Evolutionary conservation across 1,139 yeast species (phyloP).

Genomic region (Hansenula sp.): DNA sequence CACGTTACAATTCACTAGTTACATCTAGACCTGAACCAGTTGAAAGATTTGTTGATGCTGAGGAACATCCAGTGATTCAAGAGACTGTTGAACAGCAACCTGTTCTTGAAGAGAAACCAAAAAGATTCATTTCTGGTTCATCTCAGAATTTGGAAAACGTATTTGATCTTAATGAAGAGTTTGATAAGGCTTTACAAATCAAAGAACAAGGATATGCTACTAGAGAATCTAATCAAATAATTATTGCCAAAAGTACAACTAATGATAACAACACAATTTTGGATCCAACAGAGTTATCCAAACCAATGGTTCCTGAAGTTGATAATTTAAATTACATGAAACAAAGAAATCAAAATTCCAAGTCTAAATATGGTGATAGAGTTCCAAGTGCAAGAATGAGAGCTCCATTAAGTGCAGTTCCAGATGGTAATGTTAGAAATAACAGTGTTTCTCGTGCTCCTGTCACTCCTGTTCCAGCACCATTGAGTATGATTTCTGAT

Average conservation of each 20-base stretch:
- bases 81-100: background rate
- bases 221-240: slow-evolving; percentile 26
- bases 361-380: slow-evolving; percentile 2
- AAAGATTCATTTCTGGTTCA: slow-evolving; percentile 33
- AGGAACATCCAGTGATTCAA: background rate
- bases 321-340: slow-evolving; percentile 6
- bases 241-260: slow-evolving; percentile 24
- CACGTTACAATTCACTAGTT: background rate
- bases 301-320: slow-evolving; percentile 14
- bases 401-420: slow-evolving; percentile 13
- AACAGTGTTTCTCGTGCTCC: too few species aligned
- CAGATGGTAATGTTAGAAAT: too few species aligned
- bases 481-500: slow-evolving; percentile 9
- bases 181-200: slow-evolving; percentile 29
- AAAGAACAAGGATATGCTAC: slow-evolving; percentile 31
- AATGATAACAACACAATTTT: slow-evolving; percentile 2
- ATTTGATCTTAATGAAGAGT: slow-evolving; percentile 34
- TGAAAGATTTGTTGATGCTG: slow-evolving; percentile 1
- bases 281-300: slow-evolving; percentile 8
- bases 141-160: slow-evolving; percentile 27
- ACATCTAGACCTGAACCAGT: background rate
- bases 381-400: slow-evolving; percentile 7
- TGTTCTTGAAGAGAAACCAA: slow-evolving; percentile 13
- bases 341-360: slow-evolving; percentile 7
- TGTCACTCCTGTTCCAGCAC: too few species aligned